Evolutionary conservation across 805 yeast genomes (phyloP), one percentile per base, ranked within the genome.

Genomic region (Suhomyces emberorum): DNA sequence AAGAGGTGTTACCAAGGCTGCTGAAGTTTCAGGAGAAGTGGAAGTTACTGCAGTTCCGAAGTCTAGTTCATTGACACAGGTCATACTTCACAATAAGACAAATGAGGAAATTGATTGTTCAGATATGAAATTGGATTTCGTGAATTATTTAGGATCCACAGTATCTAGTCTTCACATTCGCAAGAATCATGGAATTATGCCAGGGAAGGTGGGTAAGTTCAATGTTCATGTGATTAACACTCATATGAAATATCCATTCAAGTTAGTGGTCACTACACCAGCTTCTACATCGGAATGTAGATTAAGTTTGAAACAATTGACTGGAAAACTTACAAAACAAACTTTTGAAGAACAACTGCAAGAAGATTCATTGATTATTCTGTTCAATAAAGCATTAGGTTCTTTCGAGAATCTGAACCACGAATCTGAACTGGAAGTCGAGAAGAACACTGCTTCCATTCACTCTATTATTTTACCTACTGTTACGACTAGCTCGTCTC

Each of bases 211-310:
- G 5, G 48, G 57, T 7, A 65, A 58, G 32, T 65, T 66, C 43
- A 65, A 65, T 33, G 51, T 67, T 32, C 43, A 52, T 3, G 43
- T 65, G 27, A 51, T 48, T 29, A 50, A 50, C 37, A 55, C 60
- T 15, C 65, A 64, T 36, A 48, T 57, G 35, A 59, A 60, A 38
- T 54, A 48, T 35, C 70, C 70, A 5, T 61, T 64, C 46, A 49
- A 48, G 32, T 43, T 66, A 4, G 38, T 48, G 5, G 46, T 65
- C 47, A 44, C 36, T 27, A 61, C 55, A 37, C 54, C 41, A 1
- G 25, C 37, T 6, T 28, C 39, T 18, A 24, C 28, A 15, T 62
- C 57, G 7, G 39, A 34, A 15, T 54, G 58, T 33, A 46, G 46
- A 10, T 46, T 61, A 35, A 54, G 44, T 29, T 30, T 50, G 35